Conservation (phyloP, 306 rosid genomes). For the Potentilla sterilis region DNA sequence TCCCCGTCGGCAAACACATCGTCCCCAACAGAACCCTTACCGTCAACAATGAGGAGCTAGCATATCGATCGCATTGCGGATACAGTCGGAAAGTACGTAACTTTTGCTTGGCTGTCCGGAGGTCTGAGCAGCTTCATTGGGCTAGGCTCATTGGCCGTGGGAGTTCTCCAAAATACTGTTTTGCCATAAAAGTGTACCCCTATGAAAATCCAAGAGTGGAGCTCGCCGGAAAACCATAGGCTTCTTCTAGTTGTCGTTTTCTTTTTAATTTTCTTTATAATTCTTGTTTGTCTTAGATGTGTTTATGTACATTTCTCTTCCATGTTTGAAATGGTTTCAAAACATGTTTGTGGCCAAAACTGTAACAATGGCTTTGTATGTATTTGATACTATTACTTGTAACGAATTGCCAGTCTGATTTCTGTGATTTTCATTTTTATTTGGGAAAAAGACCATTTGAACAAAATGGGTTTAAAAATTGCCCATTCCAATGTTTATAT, state of each 20-base stretch:
- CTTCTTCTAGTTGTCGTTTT: too few relatives aligned
- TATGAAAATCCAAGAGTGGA: conserved; percentile 54
- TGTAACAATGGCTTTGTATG: background rate
- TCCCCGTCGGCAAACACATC: conserved; percentile 74
- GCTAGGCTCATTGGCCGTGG: conserved; percentile 70
- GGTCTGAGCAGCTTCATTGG: conserved; percentile 67
- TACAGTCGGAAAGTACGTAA: conserved; percentile 93
- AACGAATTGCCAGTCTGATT: background rate
- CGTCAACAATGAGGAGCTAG: conserved; percentile 60
- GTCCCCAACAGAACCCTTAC: conserved; percentile 80
- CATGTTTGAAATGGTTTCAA: conserved; percentile 25
- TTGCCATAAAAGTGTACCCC: conserved; percentile 75
- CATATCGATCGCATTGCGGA: conserved; percentile 94
- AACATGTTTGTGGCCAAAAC: conserved; percentile 13
- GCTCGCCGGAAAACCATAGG: too few relatives aligned
- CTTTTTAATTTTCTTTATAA: conserved; percentile 1
- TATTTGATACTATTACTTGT: background rate
- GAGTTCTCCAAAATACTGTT: conserved; percentile 82
- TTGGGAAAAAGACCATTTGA: too few relatives aligned
- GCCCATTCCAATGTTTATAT: too few relatives aligned
- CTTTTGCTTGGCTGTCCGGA: conserved; percentile 94
- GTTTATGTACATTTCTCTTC: conserved; percentile 28
- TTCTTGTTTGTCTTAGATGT: conserved; percentile 31
- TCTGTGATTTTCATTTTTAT: background rate
- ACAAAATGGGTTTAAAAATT: too few relatives aligned